Evolutionary conservation across 176 grass and related monocot species (phyloP).

Genomic region (Musa beccarii): DNA sequence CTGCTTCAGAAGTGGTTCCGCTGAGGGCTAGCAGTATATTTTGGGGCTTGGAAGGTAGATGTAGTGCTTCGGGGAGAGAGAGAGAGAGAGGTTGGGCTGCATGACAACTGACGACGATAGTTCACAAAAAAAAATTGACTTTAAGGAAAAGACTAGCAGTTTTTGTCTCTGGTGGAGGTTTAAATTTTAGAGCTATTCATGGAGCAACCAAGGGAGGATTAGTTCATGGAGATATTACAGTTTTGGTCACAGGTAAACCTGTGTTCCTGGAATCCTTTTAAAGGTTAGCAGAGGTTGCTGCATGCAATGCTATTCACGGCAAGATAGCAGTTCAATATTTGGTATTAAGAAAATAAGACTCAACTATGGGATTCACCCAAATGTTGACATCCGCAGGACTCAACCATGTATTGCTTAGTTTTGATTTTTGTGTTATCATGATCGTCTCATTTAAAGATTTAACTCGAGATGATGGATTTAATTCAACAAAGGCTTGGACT

Average conservation of each 20-base stretch:
- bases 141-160: slow-evolving; percentile 38
- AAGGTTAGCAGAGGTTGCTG: neutral
- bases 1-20: neutral
- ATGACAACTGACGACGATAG: neutral
- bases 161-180: slow-evolving; percentile 57
- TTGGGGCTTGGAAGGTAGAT: neutral
- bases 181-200: slow-evolving; percentile 31
- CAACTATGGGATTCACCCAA: too few species aligned
- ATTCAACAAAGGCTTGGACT: too few species aligned
- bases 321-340: too few species aligned
- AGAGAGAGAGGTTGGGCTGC: neutral
- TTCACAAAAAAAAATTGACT: neutral
- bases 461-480: too few species aligned
- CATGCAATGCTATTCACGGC: neutral
- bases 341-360: too few species aligned
- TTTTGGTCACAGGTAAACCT: slow-evolving; percentile 37
- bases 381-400: too few species aligned
- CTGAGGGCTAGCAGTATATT: neutral
- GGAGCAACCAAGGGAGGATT: slow-evolving; percentile 22
- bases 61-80: neutral
- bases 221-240: slow-evolving; percentile 28
- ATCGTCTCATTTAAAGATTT: too few species aligned
- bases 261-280: neutral
- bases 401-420: too few species aligned
- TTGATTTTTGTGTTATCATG: too few species aligned